Conservation (phyloP, 164 flowering plant genomes). For the Malania oleifera region DNA sequence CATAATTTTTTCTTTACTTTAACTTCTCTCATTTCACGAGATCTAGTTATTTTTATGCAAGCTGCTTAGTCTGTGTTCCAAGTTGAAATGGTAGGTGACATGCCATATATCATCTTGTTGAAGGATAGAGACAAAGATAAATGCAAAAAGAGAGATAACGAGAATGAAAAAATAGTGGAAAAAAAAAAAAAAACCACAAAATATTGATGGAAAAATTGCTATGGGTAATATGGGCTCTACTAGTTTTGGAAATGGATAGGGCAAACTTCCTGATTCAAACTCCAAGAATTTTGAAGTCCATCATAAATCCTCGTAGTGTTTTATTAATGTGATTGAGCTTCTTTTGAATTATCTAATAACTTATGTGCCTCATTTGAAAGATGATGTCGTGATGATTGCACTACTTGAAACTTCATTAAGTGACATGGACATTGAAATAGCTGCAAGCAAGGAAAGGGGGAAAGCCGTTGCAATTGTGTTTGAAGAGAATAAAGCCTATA, state of each 20-base stretch:
- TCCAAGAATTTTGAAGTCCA: slow-evolving; percentile 56
- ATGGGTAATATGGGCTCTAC: slow-evolving; percentile 25
- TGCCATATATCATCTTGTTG: slow-evolving; percentile 69
- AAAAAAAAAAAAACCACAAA: slow-evolving; percentile 56
- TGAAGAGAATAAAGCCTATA: slow-evolving; percentile 44
- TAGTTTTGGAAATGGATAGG: slow-evolving; percentile 41
- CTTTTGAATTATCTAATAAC: slow-evolving; percentile 61
- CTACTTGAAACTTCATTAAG: slow-evolving; percentile 27
- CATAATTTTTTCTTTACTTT: slow-evolving; percentile 68
- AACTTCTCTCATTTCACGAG: slow-evolving; percentile 72
- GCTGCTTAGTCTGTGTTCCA: slow-evolving; percentile 89
- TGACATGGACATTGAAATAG: slow-evolving; percentile 88
- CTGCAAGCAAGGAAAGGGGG: slow-evolving; percentile 75
- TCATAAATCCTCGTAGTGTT: slow-evolving; percentile 70
- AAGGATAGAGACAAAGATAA: slow-evolving; percentile 93
- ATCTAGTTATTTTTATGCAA: slow-evolving; percentile 79
- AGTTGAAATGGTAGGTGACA: slow-evolving; percentile 91
- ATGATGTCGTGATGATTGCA: slow-evolving; percentile 35
- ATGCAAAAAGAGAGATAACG: slow-evolving; percentile 58
- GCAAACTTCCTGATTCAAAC: slow-evolving; percentile 54
- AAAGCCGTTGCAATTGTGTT: slow-evolving; percentile 66
- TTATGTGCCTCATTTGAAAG: slow-evolving; percentile 62
- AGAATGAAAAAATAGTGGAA: slow-evolving; percentile 45
- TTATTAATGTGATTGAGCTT: slow-evolving; percentile 76
- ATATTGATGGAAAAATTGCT: slow-evolving; percentile 49